Base-by-base conservation (phyloP, 768 basidiomycete species). In the Porphyrellus cyaneotinctus region DNA sequence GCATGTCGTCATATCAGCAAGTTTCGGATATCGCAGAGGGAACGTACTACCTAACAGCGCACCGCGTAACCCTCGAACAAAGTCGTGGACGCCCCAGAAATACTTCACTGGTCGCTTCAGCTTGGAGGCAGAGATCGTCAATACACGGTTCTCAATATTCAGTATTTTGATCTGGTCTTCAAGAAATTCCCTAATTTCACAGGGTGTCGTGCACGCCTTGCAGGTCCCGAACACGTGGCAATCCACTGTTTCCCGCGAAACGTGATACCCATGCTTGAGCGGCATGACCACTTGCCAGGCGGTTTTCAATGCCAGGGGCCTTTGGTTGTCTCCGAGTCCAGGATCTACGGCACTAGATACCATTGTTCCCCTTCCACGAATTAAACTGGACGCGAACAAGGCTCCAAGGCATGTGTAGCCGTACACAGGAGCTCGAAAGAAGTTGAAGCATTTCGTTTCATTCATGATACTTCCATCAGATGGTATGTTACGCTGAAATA, bases 131-230 rank as follows among this genome's bases (percentile, higher is more conserved):
- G 31, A 33, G 8, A 28, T 9, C 4, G 4, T 28, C 5, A 45
- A 38, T 2, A 47, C 28, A 0, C 48, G 50, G 20, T 53, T 54
- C 22, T 57, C 54, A 2, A 51, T 37, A 0, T 3, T 13, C n/a
- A 46, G 2, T 4, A 1, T 2, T 3, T 11, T 9, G 3, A 50
- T 37, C 12, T 58, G 26, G 1, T 52, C 47, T 3, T 48, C 39
- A 0, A 52, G 14, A n/a, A 59, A 52, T 0, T 41, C 45, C 23
- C 57, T 31, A 43, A 61, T 55, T 1, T 26, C 31, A 17, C 23
- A 45, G 8, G 58, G 43, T 0, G 49, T 54, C 8, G 43, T 50
- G 14, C 38, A 39, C 5, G 9, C 35, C 1, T 44, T 28, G 24
- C 31, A 50, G 2, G 14, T 38, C 33, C 58, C 54, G 44, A 23